phyloP scores from a whole-genome alignment of 495 filamentous ascomycete genomes.

The Hypoxylon intermedium region DNA sequence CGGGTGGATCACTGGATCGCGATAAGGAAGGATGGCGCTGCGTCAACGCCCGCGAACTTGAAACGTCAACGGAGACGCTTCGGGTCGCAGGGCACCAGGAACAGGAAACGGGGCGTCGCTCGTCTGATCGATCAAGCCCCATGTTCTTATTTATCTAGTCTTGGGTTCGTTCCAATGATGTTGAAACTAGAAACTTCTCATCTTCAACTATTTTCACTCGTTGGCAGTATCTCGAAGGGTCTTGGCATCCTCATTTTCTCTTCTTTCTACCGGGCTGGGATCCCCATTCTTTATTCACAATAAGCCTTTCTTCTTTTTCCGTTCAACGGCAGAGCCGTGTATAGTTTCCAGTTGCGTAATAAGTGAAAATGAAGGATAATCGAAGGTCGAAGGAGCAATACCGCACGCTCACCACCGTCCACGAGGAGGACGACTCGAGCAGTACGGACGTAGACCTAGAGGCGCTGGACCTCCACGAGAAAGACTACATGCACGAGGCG shows the following conservation, averaged over 20 bases:
- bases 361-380: slow-evolving; percentile 23
- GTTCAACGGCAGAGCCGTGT: slow-evolving; percentile 4
- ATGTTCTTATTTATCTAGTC: slow-evolving; percentile 1
- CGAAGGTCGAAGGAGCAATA: slow-evolving; percentile 23
- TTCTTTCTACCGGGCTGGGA: slow-evolving; percentile 19
- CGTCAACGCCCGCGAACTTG: slow-evolving; percentile 14
- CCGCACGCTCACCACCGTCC: slow-evolving; percentile 18
- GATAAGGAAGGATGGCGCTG: slow-evolving; percentile 9
- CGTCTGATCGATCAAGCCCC: neutral
- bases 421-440: slow-evolving; percentile 39
- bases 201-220: neutral
- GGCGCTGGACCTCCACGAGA: slow-evolving; percentile 38
- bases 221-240: slow-evolving; percentile 5
- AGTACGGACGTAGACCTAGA: slow-evolving; percentile 42
- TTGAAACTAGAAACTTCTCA: neutral
- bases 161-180: too few species aligned
- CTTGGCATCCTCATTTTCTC: slow-evolving; percentile 6
- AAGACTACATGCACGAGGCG: slow-evolving; percentile 34
- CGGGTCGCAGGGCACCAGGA: slow-evolving; percentile 8
- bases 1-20: neutral
- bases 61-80: slow-evolving; percentile 27
- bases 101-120: neutral
- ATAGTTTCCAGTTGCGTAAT: neutral
- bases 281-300: slow-evolving; percentile 13
- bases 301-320: neutral